Conservation (phyloP, 495 filamentous ascomycete species). For the Penicillium bialowiezense region DNA sequence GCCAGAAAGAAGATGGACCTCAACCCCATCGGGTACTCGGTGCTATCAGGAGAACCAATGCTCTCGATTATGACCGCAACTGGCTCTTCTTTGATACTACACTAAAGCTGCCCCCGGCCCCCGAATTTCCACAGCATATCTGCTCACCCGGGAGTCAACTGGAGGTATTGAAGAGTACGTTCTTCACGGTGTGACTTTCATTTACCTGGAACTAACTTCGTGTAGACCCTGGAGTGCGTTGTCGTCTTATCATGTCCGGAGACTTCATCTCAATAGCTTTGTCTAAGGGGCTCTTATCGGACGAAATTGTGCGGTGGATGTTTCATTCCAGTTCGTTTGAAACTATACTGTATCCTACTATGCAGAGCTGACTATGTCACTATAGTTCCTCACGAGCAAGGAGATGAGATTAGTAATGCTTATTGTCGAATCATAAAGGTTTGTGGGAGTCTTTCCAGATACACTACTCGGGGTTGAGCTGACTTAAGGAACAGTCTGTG, state of each 20-base stretch:
- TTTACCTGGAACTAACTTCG: conserved; percentile 7
- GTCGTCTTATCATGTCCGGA: conserved; percentile 67
- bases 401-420: conserved; percentile 59
- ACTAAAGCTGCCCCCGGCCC: conserved; percentile 27
- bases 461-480: background rate
- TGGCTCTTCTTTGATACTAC: conserved; percentile 66
- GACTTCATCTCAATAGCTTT: conserved; percentile 49
- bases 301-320: conserved; percentile 73
- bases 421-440: conserved; percentile 58
- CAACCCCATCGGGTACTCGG: conserved; percentile 57
- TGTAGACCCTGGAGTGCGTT: conserved; percentile 47
- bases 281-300: conserved; percentile 54
- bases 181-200: background rate
- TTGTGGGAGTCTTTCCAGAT: conserved; percentile 4
- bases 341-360: background rate
- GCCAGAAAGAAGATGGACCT: conserved; percentile 51
- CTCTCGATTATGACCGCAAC: conserved; percentile 53
- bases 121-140: conserved; percentile 34
- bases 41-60: conserved; percentile 74
- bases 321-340: conserved; percentile 54
- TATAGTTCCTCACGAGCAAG: conserved; percentile 55
- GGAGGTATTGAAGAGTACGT: conserved; percentile 38
- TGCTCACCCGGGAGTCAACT: conserved; percentile 24
- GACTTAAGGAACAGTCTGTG: conserved; percentile 15
- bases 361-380: conserved; percentile 10